Evolutionary conservation across 495 filamentous ascomycete genomes (phyloP).

Genomic region (Penicillium longicatenatum): DNA sequence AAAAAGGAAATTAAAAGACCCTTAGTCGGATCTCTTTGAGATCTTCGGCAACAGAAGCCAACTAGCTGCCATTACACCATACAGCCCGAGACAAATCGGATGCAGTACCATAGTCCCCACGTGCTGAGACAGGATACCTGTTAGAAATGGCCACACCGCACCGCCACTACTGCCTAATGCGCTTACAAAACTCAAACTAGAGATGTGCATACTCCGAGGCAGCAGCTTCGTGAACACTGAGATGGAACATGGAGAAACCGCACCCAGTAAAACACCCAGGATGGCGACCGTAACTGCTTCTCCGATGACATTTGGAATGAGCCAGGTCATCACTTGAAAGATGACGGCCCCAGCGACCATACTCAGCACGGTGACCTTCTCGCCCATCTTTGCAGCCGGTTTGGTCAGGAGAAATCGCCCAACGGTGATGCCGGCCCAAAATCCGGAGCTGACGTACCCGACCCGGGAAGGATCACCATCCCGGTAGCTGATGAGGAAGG

Average conservation of each 20-base stretch:
- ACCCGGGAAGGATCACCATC: constrained; percentile 64
- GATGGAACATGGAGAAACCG: constrained; percentile 72
- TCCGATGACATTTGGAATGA: constrained; percentile 69
- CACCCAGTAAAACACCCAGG: constrained; percentile 77
- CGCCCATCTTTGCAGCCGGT: constrained; percentile 63
- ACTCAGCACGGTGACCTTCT: constrained; percentile 64
- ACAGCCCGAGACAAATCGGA: constrained; percentile 67
- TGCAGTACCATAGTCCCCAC: constrained; percentile 75
- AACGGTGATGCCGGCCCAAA: constrained; percentile 77
- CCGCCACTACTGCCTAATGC: constrained; percentile 76
- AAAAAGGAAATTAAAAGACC: background rate
- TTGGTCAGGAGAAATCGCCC: constrained; percentile 70
- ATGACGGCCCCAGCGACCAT: constrained; percentile 59
- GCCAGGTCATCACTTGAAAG: constrained; percentile 75
- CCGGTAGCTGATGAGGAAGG: constrained; percentile 72
- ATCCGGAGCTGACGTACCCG: constrained; percentile 81
- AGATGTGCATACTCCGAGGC: constrained; percentile 62
- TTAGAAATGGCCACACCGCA: constrained; percentile 73
- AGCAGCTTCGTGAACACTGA: constrained; percentile 66
- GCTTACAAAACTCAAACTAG: constrained; percentile 67
- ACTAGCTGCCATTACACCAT: constrained; percentile 66
- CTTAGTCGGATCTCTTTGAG: constrained; percentile 33
- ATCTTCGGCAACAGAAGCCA: constrained; percentile 52
- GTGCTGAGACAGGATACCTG: constrained; percentile 67
- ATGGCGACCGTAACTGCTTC: constrained; percentile 70